Conservation (phyloP, 2,329 filamentous ascomycete genomes). For the Colletotrichum navitas region DNA sequence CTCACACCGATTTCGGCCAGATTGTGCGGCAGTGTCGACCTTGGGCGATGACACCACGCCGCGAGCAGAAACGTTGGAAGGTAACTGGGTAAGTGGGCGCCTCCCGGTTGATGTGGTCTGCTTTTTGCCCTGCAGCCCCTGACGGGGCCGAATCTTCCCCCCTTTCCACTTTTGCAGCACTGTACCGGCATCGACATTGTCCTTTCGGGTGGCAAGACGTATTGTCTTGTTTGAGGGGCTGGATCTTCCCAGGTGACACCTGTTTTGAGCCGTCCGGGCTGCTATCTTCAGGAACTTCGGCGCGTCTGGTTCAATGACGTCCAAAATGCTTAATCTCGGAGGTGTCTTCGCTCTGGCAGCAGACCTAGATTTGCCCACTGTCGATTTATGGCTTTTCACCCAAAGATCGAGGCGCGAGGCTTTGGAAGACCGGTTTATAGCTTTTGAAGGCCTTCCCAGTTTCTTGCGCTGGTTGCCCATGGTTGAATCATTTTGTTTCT, state of each 20-base stretch:
- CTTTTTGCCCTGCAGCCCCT: slow-evolving; percentile 17
- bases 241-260: slow-evolving; percentile 63
- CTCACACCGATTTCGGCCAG: not conserved
- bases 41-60: slow-evolving; percentile 13
- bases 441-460: slow-evolving; percentile 31
- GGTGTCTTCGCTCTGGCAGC: slow-evolving; percentile 45
- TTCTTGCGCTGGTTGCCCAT: slow-evolving; percentile 46
- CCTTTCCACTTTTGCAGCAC: slow-evolving; percentile 68
- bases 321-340: slow-evolving; percentile 71
- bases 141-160: slow-evolving; percentile 63
- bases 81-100: slow-evolving; percentile 21
- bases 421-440: not conserved
- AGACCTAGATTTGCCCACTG: slow-evolving; percentile 13
- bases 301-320: slow-evolving; percentile 65
- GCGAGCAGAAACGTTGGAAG: slow-evolving; percentile 22
- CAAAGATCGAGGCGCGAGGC: slow-evolving; percentile 22
- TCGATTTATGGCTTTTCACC: slow-evolving; percentile 4
- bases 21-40: not conserved
- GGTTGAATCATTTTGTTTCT: slow-evolving; percentile 45
- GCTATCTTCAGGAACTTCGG: slow-evolving; percentile 73
- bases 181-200: slow-evolving; percentile 69
- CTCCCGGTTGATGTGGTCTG: slow-evolving; percentile 1
- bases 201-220: slow-evolving; percentile 69
- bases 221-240: slow-evolving; percentile 70
- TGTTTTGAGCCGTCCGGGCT: slow-evolving; percentile 66